phyloP scores from a whole-genome alignment of 2,329 filamentous ascomycete genomes.

The Chrysoporthe puriensis region DNA sequence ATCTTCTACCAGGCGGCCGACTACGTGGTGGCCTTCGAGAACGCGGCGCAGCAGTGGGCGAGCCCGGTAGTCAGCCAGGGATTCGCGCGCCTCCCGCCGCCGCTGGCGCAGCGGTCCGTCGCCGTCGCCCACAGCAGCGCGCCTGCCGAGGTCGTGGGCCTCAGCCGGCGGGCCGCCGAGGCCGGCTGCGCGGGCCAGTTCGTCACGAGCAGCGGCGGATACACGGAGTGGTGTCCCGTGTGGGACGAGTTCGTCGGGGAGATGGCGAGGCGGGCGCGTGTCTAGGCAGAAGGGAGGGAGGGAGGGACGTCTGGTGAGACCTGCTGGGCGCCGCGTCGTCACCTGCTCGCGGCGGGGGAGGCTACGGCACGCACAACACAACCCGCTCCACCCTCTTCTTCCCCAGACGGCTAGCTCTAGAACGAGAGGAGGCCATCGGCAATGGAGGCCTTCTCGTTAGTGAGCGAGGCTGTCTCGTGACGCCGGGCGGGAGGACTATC shows the following conservation, averaged over 20 bases:
- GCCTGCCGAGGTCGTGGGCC: conserved; percentile 10
- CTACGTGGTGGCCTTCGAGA: conserved; percentile 50
- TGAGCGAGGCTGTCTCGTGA: neutral
- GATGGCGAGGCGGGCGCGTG: conserved; percentile 20
- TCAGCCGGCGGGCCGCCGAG: conserved; percentile 24
- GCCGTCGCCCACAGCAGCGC: conserved; percentile 31
- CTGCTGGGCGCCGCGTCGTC: too few species aligned
- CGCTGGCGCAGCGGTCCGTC: conserved; percentile 27
- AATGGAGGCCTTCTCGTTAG: neutral
- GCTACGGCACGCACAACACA: too few species aligned
- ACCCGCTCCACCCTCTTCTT: too few species aligned
- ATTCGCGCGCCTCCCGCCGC: conserved; percentile 26
- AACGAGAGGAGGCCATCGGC: neutral
- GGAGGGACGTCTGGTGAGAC: neutral
- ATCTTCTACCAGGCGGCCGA: conserved; percentile 46
- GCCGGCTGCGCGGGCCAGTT: conserved; percentile 32
- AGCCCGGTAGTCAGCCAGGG: conserved; percentile 29
- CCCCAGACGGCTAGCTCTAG: neutral
- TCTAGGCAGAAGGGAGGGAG: neutral
- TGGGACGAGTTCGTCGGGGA: conserved; percentile 31
- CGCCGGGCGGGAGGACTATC: neutral
- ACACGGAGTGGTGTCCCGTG: conserved; percentile 31
- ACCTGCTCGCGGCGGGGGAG: too few species aligned
- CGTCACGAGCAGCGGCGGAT: conserved; percentile 30
- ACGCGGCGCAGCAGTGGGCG: conserved; percentile 29